A percentile compares a stretch with the other conserved stretches of the same genome.
phyloP scores from a whole-genome alignment of 805 yeast species.

The Yamadazyma endophytica region DNA sequence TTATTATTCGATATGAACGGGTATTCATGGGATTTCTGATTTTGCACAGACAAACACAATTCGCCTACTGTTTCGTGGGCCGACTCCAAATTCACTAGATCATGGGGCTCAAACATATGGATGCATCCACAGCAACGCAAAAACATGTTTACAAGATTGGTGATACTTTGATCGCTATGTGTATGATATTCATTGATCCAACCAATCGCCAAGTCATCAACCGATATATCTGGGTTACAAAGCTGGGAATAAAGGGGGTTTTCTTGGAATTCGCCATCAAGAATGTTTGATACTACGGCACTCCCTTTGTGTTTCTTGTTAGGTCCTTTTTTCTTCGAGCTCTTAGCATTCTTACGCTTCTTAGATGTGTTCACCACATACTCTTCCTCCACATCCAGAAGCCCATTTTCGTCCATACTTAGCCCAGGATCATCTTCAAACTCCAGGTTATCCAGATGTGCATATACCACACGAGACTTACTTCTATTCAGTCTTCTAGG shows the following conservation, averaged over 20 bases:
- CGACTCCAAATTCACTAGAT: conserved; percentile 63
- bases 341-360: conserved; percentile 1
- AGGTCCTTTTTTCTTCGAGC: not conserved
- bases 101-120: conserved; percentile 67
- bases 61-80: conserved; percentile 73
- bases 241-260: conserved; percentile 27
- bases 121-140: conserved; percentile 71
- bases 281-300: no score
- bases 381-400: not conserved
- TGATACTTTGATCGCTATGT: conserved; percentile 43
- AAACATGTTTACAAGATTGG: conserved; percentile 63
- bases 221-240: conserved; percentile 25
- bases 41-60: conserved; percentile 56
- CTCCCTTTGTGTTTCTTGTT: no score
- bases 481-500: no score
- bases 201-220: conserved; percentile 32
- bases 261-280: conserved; percentile 22
- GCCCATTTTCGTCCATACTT: not conserved
- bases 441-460: no score
- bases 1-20: conserved; percentile 55
- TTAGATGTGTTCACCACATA: not conserved
- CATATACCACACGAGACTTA: no score
- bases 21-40: conserved; percentile 64
- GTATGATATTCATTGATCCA: conserved; percentile 37
- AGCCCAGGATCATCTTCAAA: not conserved